Percentiles rank a stretch among this genome's conserved stretches.
Conservation (phyloP, 140 eudicot genomes). For the Flaveria floridana region DNA sequence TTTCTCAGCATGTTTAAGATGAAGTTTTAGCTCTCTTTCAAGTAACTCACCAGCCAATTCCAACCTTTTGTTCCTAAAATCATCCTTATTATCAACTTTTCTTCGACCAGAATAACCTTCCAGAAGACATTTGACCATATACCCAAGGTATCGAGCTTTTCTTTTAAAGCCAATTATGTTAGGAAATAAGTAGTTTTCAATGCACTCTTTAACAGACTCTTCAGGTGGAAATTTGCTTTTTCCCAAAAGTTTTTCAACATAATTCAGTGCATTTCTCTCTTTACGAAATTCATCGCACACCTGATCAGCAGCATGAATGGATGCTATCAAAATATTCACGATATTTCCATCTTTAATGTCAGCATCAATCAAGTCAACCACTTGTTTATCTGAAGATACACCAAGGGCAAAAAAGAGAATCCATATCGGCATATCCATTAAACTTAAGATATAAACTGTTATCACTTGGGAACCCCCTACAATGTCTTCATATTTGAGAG, state of each 20-base stretch:
- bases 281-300: constrained; percentile 55
- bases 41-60: constrained; percentile 86
- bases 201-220: constrained; percentile 58
- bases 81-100: constrained; percentile 71
- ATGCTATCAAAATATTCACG: constrained; percentile 58
- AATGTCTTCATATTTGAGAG: constrained; percentile 50
- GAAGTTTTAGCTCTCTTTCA: constrained; percentile 69
- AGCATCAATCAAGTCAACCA: constrained; percentile 59
- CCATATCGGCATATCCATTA: constrained; percentile 72
- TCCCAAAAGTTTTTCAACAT: constrained; percentile 39
- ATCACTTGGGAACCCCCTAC: constrained; percentile 58
- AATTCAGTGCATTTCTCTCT: constrained; percentile 38
- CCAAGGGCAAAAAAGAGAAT: constrained; percentile 83
- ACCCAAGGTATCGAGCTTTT: constrained; percentile 76
- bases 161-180: constrained; percentile 46
- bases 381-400: constrained; percentile 61
- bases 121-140: constrained; percentile 80
- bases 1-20: constrained; percentile 69
- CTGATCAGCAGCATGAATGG: constrained; percentile 69
- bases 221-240: constrained; percentile 65
- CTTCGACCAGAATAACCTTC: constrained; percentile 63
- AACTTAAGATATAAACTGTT: constrained; percentile 44
- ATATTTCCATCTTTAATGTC: constrained; percentile 54
- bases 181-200: constrained; percentile 57
- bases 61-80: constrained; percentile 77